phyloP scores from a whole-genome alignment of 176 grass and related monocot genomes.

The Microstegium vimineum region DNA sequence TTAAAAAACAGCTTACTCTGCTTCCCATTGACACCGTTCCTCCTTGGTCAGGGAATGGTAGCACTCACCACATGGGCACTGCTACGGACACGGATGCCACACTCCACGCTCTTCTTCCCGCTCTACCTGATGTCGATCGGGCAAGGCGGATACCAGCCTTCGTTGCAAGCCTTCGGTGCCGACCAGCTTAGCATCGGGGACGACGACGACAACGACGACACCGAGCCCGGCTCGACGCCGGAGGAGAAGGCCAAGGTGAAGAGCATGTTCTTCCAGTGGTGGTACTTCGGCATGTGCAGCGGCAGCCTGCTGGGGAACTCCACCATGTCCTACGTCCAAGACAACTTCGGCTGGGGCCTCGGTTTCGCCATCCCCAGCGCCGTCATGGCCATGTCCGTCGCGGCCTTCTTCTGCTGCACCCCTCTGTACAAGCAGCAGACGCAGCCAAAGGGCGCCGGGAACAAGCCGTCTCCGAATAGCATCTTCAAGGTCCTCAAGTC shows the following conservation, averaged over 20 bases:
- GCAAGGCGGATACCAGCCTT: slow-evolving; percentile 78
- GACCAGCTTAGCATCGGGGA: slow-evolving; percentile 73
- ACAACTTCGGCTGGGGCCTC: slow-evolving; percentile 70
- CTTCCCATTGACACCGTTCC: not conserved
- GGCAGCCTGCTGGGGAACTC: slow-evolving; percentile 88
- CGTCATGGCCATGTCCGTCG: slow-evolving; percentile 63
- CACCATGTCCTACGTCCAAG: slow-evolving; percentile 77
- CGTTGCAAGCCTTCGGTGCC: slow-evolving; percentile 84
- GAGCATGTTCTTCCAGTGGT: slow-evolving; percentile 88
- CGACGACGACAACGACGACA: not conserved
- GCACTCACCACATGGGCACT: slow-evolving; percentile 68
- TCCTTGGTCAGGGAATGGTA: slow-evolving; percentile 44
- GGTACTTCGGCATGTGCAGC: slow-evolving; percentile 94
- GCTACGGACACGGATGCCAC: slow-evolving; percentile 56
- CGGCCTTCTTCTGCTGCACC: slow-evolving; percentile 51
- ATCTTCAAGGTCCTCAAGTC: slow-evolving; percentile 44
- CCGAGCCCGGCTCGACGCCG: not conserved
- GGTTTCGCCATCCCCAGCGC: slow-evolving; percentile 78
- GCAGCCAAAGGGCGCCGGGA: slow-evolving; percentile 3
- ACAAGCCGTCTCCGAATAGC: not conserved
- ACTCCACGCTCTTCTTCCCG: slow-evolving; percentile 67
- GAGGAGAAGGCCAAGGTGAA: slow-evolving; percentile 65
- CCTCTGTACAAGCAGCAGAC: slow-evolving; percentile 52
- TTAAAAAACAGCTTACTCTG: not conserved
- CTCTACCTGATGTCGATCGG: slow-evolving; percentile 87